Evolutionary conservation across 2,329 filamentous ascomycete genomes (phyloP), one percentile per base, ranked within the genome.

Genomic region (Claviceps digitariae): DNA sequence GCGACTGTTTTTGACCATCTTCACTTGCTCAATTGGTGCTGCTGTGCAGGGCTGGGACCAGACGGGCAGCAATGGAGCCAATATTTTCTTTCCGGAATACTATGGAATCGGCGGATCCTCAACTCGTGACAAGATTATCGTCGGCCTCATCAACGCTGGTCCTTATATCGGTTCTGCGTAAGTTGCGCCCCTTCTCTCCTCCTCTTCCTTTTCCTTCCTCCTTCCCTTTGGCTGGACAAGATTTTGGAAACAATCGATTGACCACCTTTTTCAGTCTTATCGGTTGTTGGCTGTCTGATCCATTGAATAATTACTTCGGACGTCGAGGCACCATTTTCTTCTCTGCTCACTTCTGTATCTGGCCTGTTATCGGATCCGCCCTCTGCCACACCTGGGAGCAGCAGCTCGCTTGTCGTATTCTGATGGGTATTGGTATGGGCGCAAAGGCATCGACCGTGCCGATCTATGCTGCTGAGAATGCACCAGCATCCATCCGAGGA

Each of bases 381-480:
- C 81, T 83, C 52, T 75, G 78, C 7, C 77, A 83, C 54, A 79
- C 74, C 1, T 87, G 83, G 84, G 77, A 75, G 66, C 76, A 81
- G 48, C 74, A 86, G 55, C 78, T 88, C 54, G 72, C 81, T 38
- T 79, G 80, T 10, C 77, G 84, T 25, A 82, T 87, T 57, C 69
- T 82, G 20, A 74, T 87, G 59, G 85, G 85, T 0, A 77, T 88
- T 31, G 83, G 80, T 0, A 83, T 86, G 59, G 83, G 83, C 5
- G 74, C 79, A 34, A 85, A 86, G 63, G 77, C 78, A 3, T 23
- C 40, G 36, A 27, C 38, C 48, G 84, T 88, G 1, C 86, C 87
- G 0, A 82, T 90, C 27, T 90, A 87, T 60, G 82, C 84, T 0
- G 86, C 86, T 2, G 86, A 90, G 66, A 86, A 81, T 54, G 78